Evolutionary conservation across 2,329 filamentous ascomycete genomes (phyloP).

Genomic region (Xylogone sp.): DNA sequence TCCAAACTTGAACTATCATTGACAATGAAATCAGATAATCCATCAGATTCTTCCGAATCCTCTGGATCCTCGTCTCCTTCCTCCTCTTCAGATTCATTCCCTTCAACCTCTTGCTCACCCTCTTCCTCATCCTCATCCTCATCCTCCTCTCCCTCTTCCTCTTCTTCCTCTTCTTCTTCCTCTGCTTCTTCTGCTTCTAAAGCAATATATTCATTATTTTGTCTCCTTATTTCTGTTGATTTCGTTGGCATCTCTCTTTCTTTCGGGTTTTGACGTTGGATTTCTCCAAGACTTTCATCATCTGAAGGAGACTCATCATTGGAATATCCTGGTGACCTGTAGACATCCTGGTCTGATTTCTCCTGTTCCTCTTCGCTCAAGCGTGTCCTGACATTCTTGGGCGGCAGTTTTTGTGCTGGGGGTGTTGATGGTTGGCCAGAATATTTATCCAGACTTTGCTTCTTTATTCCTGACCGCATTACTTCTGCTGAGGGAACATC

Average conservation of each 20-base stretch:
- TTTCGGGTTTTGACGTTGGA: too few relatives aligned
- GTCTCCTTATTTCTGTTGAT: not conserved
- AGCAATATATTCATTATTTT: not conserved
- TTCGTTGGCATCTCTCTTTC: too few relatives aligned
- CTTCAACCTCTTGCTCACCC: not conserved
- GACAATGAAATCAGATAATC: conserved; percentile 27
- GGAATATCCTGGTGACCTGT: too few relatives aligned
- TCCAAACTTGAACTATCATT: conserved; percentile 19
- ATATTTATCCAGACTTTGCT: not conserved
- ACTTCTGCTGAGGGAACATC: not conserved
- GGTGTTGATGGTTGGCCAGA: not conserved
- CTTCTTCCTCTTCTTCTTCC: not conserved
- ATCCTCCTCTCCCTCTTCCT: too few relatives aligned
- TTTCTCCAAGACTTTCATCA: too few relatives aligned
- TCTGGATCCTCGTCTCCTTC: conserved; percentile 3
- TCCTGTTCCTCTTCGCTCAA: not conserved
- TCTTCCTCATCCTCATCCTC: conserved; percentile 7
- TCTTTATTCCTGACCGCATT: not conserved
- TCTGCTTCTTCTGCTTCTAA: not conserved
- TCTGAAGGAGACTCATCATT: too few relatives aligned
- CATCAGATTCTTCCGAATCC: conserved; percentile 16
- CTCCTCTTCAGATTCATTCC: not conserved
- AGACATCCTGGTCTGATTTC: not conserved
- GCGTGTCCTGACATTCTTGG: not conserved
- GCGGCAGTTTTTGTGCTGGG: not conserved